Evolutionary conservation across 495 filamentous ascomycete genomes (phyloP).

Genomic region (Penicillium atrosanguineum): DNA sequence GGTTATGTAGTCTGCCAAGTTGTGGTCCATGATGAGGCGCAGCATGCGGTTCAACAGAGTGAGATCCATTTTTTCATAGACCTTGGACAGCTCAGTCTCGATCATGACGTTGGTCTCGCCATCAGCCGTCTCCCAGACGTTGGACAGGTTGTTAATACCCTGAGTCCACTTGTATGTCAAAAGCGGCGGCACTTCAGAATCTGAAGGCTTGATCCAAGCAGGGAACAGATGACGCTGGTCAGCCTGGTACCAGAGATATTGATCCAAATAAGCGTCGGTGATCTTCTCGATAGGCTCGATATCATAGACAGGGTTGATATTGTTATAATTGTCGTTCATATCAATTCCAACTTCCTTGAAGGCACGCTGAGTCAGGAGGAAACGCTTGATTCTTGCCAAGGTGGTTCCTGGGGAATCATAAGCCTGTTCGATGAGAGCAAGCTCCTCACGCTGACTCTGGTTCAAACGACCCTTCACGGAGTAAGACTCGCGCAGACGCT

Average conservation of each 20-base stretch:
- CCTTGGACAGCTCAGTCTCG: conserved; percentile 95
- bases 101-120: conserved; percentile 99
- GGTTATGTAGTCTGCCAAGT: conserved; percentile 97
- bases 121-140: conserved; percentile 93
- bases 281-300: conserved; percentile 99
- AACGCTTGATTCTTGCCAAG: conserved; percentile 94
- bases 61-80: conserved; percentile 99
- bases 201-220: conserved; percentile 98
- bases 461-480: conserved; percentile 97
- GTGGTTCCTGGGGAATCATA: conserved; percentile 98
- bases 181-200: conserved; percentile 97
- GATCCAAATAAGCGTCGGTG: conserved; percentile 97
- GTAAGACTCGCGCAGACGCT: conserved; percentile 92
- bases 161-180: conserved; percentile 99
- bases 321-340: conserved; percentile 99
- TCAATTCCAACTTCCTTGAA: conserved; percentile 99
- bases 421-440: conserved; percentile 96
- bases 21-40: conserved; percentile 98
- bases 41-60: conserved; percentile 91
- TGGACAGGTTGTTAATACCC: conserved; percentile 98
- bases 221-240: conserved; percentile 98
- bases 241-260: conserved; percentile 99
- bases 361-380: conserved; percentile 91
- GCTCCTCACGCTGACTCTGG: conserved; percentile 95
- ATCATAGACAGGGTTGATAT: conserved; percentile 98